These are phyloP conservation scores for Beauveria rudraprayagi DNA, from an alignment of 2,329 filamentous ascomycete species.

Conservation along the genomic window DNA sequence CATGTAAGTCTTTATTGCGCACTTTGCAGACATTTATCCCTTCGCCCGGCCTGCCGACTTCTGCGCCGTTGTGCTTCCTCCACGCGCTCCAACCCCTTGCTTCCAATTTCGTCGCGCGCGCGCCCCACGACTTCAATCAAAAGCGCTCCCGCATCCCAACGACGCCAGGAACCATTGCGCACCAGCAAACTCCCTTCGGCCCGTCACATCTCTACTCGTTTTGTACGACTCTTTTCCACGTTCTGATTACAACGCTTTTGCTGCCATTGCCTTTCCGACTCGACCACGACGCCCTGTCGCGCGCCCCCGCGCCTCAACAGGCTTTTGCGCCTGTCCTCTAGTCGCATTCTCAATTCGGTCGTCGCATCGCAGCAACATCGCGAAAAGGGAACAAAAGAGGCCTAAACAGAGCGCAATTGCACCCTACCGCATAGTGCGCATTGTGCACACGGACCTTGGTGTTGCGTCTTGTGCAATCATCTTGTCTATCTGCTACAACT, in stretches of 20 bases:
- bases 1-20: not conserved
- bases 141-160: slow-evolving; percentile 3
- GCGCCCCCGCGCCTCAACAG: not conserved
- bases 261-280: not conserved
- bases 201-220: not conserved
- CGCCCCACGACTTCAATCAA: slow-evolving; percentile 9
- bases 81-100: slow-evolving; percentile 1
- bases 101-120: not conserved
- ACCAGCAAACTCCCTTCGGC: not conserved
- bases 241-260: not conserved
- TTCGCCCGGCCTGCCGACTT: not conserved
- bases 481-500: slow-evolving; percentile 1
- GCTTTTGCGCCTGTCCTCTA: not conserved
- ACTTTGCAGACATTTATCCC: not conserved
- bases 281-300: not conserved
- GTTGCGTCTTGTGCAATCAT: slow-evolving; percentile 2
- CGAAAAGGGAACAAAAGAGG: not conserved
- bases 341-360: not conserved
- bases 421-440: not conserved
- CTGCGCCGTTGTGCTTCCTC: not conserved
- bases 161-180: slow-evolving; percentile 1
- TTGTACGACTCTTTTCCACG: not conserved
- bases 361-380: not conserved
- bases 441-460: not conserved
- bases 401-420: not conserved